phyloP scores from a whole-genome alignment of 176 grass and related monocot genomes.

The Ananas comosus region DNA sequence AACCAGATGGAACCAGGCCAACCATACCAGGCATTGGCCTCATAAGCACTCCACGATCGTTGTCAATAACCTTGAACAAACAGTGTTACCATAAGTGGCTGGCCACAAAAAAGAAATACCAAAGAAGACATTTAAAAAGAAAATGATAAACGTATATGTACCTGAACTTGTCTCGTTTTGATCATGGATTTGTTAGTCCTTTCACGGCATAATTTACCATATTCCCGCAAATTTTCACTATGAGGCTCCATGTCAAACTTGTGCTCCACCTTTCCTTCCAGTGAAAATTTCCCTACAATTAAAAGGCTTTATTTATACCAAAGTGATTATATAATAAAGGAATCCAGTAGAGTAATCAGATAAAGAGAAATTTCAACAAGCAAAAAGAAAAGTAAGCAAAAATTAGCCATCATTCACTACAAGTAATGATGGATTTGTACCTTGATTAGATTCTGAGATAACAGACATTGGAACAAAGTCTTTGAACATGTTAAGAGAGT shows the following conservation, averaged over 20 bases:
- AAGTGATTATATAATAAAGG: not conserved
- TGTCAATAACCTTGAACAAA: slow-evolving; percentile 57
- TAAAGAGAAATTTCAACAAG: not conserved
- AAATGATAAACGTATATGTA: slow-evolving; percentile 13
- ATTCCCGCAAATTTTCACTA: slow-evolving; percentile 77
- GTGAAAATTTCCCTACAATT: slow-evolving; percentile 59
- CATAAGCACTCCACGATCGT: slow-evolving; percentile 71
- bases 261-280: slow-evolving; percentile 81
- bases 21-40: slow-evolving; percentile 87
- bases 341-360: not conserved
- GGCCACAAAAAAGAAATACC: slow-evolving; percentile 10
- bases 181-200: slow-evolving; percentile 77
- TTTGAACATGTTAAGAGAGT: slow-evolving; percentile 93
- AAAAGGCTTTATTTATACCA: not conserved
- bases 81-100: not conserved
- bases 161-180: slow-evolving; percentile 93
- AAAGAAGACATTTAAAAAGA: slow-evolving; percentile 13
- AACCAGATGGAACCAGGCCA: slow-evolving; percentile 56
- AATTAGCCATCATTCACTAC: too few relatives aligned
- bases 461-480: slow-evolving; percentile 92
- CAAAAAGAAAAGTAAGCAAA: not conserved
- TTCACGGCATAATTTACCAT: slow-evolving; percentile 80
- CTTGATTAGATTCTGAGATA: slow-evolving; percentile 75
- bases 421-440: slow-evolving; percentile 14
- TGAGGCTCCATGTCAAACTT: slow-evolving; percentile 95